A percentile compares a stretch with the other conserved stretches of the same genome.
Evolutionary conservation across 805 yeast genomes (phyloP).

Genomic region (Metschnikowia chrysomelidarum): DNA sequence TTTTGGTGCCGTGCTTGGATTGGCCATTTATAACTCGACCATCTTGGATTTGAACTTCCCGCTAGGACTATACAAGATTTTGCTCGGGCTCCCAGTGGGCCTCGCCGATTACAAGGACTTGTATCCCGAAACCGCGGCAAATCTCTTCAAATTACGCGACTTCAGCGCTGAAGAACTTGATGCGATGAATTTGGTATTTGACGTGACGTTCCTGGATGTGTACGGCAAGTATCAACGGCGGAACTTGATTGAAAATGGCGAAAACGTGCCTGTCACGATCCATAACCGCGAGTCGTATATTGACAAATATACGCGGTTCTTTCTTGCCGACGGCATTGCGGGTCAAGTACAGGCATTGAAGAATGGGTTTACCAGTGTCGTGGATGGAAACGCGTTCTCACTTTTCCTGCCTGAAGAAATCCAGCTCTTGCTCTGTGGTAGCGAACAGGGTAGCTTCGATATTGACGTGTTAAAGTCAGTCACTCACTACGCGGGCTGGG

Average conservation of each 20-base stretch:
- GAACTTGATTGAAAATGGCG: slow-evolving; percentile 62
- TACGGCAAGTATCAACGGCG: slow-evolving; percentile 43
- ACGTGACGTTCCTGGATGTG: slow-evolving; percentile 52
- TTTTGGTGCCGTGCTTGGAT: slow-evolving; percentile 83
- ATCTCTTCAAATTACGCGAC: slow-evolving; percentile 30
- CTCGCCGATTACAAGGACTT: slow-evolving; percentile 66
- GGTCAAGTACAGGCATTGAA: slow-evolving; percentile 57
- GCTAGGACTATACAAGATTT: slow-evolving; percentile 67
- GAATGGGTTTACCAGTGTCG: slow-evolving; percentile 71
- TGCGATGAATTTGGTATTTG: slow-evolving; percentile 56
- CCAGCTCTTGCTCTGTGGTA: slow-evolving; percentile 75
- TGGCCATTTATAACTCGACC: slow-evolving; percentile 88
- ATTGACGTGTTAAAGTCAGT: slow-evolving; percentile 63
- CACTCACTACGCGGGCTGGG: slow-evolving; percentile 72
- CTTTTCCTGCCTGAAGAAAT: slow-evolving; percentile 81
- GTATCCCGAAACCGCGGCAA: slow-evolving; percentile 59
- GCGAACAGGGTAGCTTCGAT: slow-evolving; percentile 64
- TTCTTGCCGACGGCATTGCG: slow-evolving; percentile 53
- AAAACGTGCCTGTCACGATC: slow-evolving; percentile 50
- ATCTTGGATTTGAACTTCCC: slow-evolving; percentile 83
- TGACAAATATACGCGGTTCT: slow-evolving; percentile 57
- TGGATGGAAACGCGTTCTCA: slow-evolving; percentile 78
- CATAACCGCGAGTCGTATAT: slow-evolving; percentile 61
- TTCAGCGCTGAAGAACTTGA: slow-evolving; percentile 30
- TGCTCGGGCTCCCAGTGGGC: slow-evolving; percentile 53